Conservation (phyloP, 495 filamentous ascomycete genomes). For the Durotheca rogersii region DNA sequence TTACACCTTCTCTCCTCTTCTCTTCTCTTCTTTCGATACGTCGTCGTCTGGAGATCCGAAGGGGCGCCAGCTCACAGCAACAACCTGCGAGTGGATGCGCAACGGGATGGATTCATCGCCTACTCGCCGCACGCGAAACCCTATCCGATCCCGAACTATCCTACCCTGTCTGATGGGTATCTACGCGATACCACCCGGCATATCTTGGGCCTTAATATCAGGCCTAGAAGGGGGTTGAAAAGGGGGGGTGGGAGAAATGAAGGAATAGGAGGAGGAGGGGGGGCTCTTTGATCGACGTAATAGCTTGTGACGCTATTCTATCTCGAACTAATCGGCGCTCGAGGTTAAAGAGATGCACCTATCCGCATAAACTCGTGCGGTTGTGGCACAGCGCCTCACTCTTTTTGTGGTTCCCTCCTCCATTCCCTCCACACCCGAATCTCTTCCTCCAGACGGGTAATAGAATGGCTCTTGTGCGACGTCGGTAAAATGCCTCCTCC, state of each 20-base stretch:
- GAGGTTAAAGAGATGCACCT: background rate
- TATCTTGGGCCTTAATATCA: conserved; percentile 3
- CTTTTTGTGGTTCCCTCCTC: too few relatives aligned
- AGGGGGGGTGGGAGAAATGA: background rate
- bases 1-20: too few relatives aligned
- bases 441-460: background rate
- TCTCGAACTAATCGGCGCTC: background rate
- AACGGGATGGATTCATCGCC: too few relatives aligned
- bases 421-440: too few relatives aligned
- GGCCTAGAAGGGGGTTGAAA: conserved; percentile 8
- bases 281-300: too few relatives aligned
- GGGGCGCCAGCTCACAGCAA: background rate
- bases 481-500: background rate
- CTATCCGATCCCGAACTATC: conserved; percentile 9
- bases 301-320: background rate
- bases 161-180: conserved; percentile 6
- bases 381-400: background rate
- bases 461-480: background rate
- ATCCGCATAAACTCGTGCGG: too few relatives aligned
- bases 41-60: too few relatives aligned
- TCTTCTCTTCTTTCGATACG: too few relatives aligned
- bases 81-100: background rate
- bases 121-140: too few relatives aligned
- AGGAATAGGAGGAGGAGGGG: too few relatives aligned
- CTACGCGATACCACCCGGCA: conserved; percentile 6